Evolutionary conservation across 1,284 basidiomycete genomes (phyloP).

Genomic region (Cryptococcus hybrid): DNA sequence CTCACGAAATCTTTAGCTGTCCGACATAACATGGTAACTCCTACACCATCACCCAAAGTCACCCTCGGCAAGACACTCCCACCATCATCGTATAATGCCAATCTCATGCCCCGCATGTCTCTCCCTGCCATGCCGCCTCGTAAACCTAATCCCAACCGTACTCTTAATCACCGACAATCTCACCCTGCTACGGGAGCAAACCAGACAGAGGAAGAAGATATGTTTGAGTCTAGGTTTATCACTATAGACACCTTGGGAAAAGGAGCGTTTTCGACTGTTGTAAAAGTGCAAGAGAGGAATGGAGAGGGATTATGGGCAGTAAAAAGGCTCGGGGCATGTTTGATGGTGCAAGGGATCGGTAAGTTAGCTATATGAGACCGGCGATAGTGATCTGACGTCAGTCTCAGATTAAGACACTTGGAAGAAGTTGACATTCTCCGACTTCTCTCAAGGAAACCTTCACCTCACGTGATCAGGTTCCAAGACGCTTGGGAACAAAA

Average conservation of each 20-base stretch:
- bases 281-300: constrained; percentile 77
- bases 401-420: constrained; percentile 70
- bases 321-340: constrained; percentile 88
- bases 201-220: constrained; percentile 39
- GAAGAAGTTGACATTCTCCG: constrained; percentile 95
- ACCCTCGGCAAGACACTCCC: constrained; percentile 2
- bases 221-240: constrained; percentile 59
- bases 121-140: constrained; percentile 42
- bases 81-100: constrained; percentile 9
- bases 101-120: constrained; percentile 43
- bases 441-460: constrained; percentile 61
- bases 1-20: constrained; percentile 10
- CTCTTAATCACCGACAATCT: constrained; percentile 48
- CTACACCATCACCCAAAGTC: constrained; percentile 26
- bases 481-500: constrained; percentile 97
- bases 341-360: constrained; percentile 88
- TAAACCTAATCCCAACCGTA: constrained; percentile 33
- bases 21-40: constrained; percentile 19
- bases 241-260: constrained; percentile 80
- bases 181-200: constrained; percentile 32
- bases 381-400: constrained; percentile 17
- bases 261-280: constrained; percentile 92
- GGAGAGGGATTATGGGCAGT: constrained; percentile 71
- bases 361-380: constrained; percentile 41
- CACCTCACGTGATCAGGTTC: constrained; percentile 84